Evolutionary conservation across 257 asterid species (phyloP).

Genomic region (Salvia hispanica): DNA sequence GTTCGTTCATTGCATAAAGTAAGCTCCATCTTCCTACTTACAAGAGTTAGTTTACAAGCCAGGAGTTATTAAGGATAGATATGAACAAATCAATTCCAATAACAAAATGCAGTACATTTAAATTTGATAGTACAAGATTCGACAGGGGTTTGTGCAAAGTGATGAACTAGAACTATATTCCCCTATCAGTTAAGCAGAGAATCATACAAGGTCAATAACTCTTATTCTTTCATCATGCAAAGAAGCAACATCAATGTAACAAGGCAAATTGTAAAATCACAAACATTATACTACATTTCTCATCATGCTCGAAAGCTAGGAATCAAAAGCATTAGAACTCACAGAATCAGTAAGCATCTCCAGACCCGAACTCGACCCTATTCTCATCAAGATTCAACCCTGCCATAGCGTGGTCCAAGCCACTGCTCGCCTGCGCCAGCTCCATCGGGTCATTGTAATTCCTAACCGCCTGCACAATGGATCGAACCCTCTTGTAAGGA

Average conservation of each 20-base stretch:
- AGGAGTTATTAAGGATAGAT: background rate
- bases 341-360: slow-evolving; percentile 40
- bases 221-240: slow-evolving; percentile 26
- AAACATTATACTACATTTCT: slow-evolving; percentile 21
- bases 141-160: slow-evolving; percentile 18
- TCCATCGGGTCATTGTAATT: slow-evolving; percentile 70
- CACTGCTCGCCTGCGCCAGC: slow-evolving; percentile 69
- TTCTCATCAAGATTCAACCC: slow-evolving; percentile 51
- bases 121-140: background rate
- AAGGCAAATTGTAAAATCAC: slow-evolving; percentile 19
- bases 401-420: slow-evolving; percentile 64
- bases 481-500: slow-evolving; percentile 62
- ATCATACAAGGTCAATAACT: slow-evolving; percentile 14
- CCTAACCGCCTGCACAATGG: slow-evolving; percentile 76
- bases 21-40: background rate
- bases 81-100: background rate
- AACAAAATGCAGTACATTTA: background rate
- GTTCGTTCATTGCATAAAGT: background rate
- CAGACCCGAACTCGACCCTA: slow-evolving; percentile 44
- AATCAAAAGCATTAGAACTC: slow-evolving; percentile 17
- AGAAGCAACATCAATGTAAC: slow-evolving; percentile 16
- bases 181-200: slow-evolving; percentile 11
- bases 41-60: background rate
- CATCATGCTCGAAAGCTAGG: slow-evolving; percentile 27
- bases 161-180: slow-evolving; percentile 13